Evolutionary conservation across 1,139 yeast genomes (phyloP).

Genomic region (Candida mesenterica): DNA sequence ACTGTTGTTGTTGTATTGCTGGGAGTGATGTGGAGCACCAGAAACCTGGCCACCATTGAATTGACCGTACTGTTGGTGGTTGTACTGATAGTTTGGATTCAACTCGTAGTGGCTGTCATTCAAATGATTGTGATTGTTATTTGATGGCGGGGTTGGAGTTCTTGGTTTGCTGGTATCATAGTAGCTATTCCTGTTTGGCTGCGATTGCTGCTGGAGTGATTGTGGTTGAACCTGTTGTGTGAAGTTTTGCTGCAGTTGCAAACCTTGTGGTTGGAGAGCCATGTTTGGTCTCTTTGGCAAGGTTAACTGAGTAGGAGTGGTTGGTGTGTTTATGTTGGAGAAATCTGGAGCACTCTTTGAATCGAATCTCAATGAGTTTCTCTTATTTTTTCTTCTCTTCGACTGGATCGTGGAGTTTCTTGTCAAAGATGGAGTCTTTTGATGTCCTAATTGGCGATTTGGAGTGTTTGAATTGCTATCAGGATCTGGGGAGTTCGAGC

Average conservation of each 20-base stretch:
- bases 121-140: conserved; percentile 6
- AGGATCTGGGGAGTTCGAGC: conserved; percentile 19
- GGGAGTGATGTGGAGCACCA: conserved; percentile 6
- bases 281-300: conserved; percentile 23
- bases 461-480: conserved; percentile 12
- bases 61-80: conserved; percentile 11
- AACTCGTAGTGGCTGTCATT: conserved; percentile 14
- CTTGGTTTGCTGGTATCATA: conserved; percentile 17
- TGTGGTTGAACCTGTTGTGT: conserved; percentile 5
- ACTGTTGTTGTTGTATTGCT: conserved; percentile 8
- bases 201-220: conserved; percentile 1
- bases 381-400: conserved; percentile 32
- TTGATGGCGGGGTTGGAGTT: conserved; percentile 30
- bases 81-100: conserved; percentile 13
- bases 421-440: conserved; percentile 16
- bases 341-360: conserved; percentile 24
- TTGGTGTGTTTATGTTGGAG: conserved; percentile 18
- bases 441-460: conserved; percentile 11
- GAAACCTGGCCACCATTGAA: conserved; percentile 2
- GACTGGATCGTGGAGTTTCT: conserved; percentile 28
- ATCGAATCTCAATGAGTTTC: conserved; percentile 31
- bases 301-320: conserved; percentile 21
- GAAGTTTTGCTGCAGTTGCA: conserved; percentile 4
- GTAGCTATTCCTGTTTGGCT: conserved; percentile 13
- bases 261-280: conserved; percentile 8